Evolutionary conservation across 2,329 filamentous ascomycete genomes (phyloP), one percentile per base, ranked within the genome.

Genomic region (Ceratocystis diversiconidia): DNA sequence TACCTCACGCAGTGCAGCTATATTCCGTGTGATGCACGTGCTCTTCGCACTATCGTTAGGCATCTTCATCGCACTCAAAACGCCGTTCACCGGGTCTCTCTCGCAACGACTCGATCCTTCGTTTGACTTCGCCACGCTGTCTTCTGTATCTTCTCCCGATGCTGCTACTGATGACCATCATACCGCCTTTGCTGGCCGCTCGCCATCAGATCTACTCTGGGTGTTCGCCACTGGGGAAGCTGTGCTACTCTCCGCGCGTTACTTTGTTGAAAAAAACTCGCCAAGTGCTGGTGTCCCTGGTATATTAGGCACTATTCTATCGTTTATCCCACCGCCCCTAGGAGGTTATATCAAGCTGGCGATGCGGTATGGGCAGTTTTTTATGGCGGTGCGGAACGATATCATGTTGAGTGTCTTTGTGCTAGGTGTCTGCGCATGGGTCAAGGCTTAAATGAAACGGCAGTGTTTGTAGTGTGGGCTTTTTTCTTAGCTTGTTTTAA

Each of bases 201-300:
- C 65, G 74, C 43, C 72, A 78, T 50, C 77, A 77, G 59, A 79
- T 80, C 68, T 86, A 91, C 75, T 92, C 74, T 90, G 85, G 78
- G 80, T 88, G n/a, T 94, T 92, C 72, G 86, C 88, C 5, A 90
- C 88, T 0, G 85, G 84, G 41, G 88, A 94, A 76, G 80, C 89
- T 10, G 73, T 89, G 64, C 77, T 92, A 69, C 83, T 92, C 69
- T 87, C 84, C 1, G 85, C 82, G 36, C 79, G 88, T 28, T 89
- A 87, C 73, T 84, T 90, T 70, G 72, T 90, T 2, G 62, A 67
- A 17, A 59, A 63, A 87, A 90, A 70, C 83, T 82, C 70, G 81
- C 81, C 28, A 74, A n/a, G 28, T 30, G 55, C 55, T n/a, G 46
- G 59, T 15, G 46, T 67, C 8, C 48, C 19, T 3, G 66, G 66